Evolutionary conservation across 768 basidiomycete genomes (phyloP).

Genomic region (Boletus fagicola): DNA sequence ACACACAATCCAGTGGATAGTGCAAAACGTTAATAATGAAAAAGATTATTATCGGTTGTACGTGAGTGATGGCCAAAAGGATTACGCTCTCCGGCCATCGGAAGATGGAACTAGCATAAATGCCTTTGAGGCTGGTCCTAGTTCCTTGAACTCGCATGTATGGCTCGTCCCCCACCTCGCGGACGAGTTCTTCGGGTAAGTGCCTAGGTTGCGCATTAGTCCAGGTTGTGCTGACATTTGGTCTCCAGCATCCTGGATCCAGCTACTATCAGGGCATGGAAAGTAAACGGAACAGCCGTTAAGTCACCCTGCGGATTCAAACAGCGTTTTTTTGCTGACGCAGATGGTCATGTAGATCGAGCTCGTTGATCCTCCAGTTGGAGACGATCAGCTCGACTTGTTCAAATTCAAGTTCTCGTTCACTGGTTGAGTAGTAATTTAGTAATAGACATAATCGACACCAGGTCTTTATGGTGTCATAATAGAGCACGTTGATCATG

Average conservation of each 20-base stretch:
- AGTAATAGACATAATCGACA: not conserved
- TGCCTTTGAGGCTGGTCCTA: not conserved
- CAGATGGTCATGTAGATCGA: not conserved
- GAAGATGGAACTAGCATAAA: conserved; percentile 1
- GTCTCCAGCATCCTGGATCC: too few relatives aligned
- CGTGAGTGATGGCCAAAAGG: not conserved
- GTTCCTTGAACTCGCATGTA: conserved; percentile 1
- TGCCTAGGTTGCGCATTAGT: not conserved
- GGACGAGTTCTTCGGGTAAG: not conserved
- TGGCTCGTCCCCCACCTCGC: conserved; percentile 1
- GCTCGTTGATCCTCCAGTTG: not conserved
- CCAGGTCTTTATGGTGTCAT: not conserved
- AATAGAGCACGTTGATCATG: not conserved
- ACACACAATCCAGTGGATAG: conserved; percentile 1
- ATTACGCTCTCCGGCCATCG: not conserved
- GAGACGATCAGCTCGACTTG: not conserved
- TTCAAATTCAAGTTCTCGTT: conserved; percentile 10
- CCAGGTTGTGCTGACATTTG: too few relatives aligned
- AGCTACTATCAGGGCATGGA: not conserved
- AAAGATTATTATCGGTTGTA: conserved; percentile 2
- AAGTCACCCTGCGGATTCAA: not conserved
- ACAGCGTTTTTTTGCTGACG: not conserved
- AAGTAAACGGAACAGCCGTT: not conserved
- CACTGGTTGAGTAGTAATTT: not conserved
- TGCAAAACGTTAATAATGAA: conserved; percentile 2